These are phyloP conservation scores for Blastobotrys petasosporus DNA, from an alignment of 1,139 yeast genomes.

Conservation along the genomic window DNA sequence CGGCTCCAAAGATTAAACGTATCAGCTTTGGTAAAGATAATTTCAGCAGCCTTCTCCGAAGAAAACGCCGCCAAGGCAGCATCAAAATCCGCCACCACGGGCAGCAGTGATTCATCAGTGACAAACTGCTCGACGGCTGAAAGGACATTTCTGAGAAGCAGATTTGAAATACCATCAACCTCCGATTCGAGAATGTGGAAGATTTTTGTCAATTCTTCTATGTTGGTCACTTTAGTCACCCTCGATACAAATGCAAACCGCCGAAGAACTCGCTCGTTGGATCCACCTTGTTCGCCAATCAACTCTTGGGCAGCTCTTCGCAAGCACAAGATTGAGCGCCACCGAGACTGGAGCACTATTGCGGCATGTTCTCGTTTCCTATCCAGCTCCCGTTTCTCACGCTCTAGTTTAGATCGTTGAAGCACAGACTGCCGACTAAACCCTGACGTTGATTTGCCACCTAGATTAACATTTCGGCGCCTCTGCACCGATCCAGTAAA, in stretches of 20 bases:
- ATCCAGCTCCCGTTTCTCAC: slow-evolving; percentile 57
- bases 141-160: not conserved
- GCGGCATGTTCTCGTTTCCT: slow-evolving; percentile 49
- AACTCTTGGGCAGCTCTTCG: slow-evolving; percentile 18
- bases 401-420: slow-evolving; percentile 56
- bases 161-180: no score
- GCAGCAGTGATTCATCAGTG: not conserved
- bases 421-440: slow-evolving; percentile 40
- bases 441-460: slow-evolving; percentile 40
- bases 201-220: not conserved
- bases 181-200: no score
- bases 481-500: slow-evolving; percentile 35
- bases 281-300: slow-evolving; percentile 1
- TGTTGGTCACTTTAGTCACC: not conserved
- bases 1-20: not conserved
- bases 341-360: slow-evolving; percentile 40
- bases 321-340: slow-evolving; percentile 11
- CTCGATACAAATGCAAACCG: slow-evolving; percentile 2
- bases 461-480: slow-evolving; percentile 63
- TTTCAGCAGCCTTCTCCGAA: no score
- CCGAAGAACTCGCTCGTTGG: slow-evolving; percentile 6
- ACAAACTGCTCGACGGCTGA: slow-evolving; percentile 1
- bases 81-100: not conserved
- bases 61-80: no score
- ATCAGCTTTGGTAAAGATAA: not conserved